Evolutionary conservation across 768 basidiomycete genomes (phyloP).

Genomic region (Mycena polygramma): DNA sequence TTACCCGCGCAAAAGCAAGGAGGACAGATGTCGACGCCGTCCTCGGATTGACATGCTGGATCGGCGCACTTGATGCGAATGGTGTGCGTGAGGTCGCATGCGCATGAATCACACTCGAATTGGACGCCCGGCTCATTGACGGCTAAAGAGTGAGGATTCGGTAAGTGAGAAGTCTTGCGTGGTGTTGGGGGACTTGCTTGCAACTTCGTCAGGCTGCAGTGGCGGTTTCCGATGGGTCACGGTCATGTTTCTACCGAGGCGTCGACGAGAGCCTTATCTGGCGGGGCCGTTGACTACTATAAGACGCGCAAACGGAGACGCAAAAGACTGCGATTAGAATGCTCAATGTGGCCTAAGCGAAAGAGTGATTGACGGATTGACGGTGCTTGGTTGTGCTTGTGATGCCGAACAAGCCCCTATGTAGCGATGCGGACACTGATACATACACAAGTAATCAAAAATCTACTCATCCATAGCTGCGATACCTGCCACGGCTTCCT

Average conservation of each 20-base stretch:
- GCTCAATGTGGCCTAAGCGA: no score
- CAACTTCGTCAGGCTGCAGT: slow-evolving; percentile 73
- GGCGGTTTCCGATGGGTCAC: slow-evolving; percentile 77
- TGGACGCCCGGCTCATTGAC: slow-evolving; percentile 87
- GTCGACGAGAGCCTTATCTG: no score
- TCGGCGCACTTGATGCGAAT: slow-evolving; percentile 97
- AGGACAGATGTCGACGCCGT: slow-evolving; percentile 94
- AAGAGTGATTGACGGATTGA: no score
- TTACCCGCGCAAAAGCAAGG: slow-evolving; percentile 93
- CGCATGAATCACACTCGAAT: slow-evolving; percentile 88
- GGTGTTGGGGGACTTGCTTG: slow-evolving; percentile 59
- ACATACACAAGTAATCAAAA: no score
- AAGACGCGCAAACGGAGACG: no score
- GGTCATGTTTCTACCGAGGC: slow-evolving; percentile 60
- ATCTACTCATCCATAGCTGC: slow-evolving; percentile 22
- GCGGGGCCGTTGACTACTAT: no score
- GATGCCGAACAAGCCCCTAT: no score
- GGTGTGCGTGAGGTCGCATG: slow-evolving; percentile 93
- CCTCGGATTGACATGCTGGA: slow-evolving; percentile 70
- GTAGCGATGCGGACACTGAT: no score
- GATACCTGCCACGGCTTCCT: slow-evolving; percentile 45
- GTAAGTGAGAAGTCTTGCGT: slow-evolving; percentile 17
- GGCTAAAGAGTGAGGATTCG: slow-evolving; percentile 52
- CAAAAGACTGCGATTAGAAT: no score
- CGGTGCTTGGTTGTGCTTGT: no score